Percentiles rank a stretch among this genome's conserved stretches.
These are phyloP conservation scores for Rosa persica DNA, from an alignment of 306 rosid genomes.

Conservation along the genomic window DNA sequence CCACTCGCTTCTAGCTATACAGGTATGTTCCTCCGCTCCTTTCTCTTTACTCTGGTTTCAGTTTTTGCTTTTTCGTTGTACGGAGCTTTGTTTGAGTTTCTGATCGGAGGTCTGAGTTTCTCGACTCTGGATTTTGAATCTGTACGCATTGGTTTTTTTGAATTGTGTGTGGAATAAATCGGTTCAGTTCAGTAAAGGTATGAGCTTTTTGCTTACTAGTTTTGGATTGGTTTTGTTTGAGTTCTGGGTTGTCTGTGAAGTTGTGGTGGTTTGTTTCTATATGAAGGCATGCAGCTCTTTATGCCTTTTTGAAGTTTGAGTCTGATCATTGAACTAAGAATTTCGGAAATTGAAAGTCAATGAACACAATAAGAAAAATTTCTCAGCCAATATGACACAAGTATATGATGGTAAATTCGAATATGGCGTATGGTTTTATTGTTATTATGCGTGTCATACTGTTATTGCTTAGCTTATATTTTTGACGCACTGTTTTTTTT, in stretches of 20 bases:
- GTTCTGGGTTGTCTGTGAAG: not conserved
- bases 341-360: not conserved
- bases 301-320: not conserved
- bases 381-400: not conserved
- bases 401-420: not conserved
- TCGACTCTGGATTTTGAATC: conserved; percentile 8
- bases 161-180: not conserved
- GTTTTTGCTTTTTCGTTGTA: conserved; percentile 1
- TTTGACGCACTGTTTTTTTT: no score
- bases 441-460: not conserved
- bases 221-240: not conserved
- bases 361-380: not conserved
- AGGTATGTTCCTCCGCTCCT: conserved; percentile 43
- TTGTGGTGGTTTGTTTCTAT: not conserved
- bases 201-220: not conserved
- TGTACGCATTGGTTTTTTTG: not conserved
- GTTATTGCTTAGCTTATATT: not conserved
- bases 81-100: conserved; percentile 10
- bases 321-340: not conserved
- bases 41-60: not conserved
- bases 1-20: conserved; percentile 31
- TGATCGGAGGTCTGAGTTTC: conserved; percentile 9
- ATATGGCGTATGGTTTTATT: not conserved
- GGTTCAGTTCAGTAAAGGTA: not conserved
- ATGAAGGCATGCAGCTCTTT: conserved; percentile 14